phyloP scores from a whole-genome alignment of 139 green algal species.

The Coelastrella sp. region DNA sequence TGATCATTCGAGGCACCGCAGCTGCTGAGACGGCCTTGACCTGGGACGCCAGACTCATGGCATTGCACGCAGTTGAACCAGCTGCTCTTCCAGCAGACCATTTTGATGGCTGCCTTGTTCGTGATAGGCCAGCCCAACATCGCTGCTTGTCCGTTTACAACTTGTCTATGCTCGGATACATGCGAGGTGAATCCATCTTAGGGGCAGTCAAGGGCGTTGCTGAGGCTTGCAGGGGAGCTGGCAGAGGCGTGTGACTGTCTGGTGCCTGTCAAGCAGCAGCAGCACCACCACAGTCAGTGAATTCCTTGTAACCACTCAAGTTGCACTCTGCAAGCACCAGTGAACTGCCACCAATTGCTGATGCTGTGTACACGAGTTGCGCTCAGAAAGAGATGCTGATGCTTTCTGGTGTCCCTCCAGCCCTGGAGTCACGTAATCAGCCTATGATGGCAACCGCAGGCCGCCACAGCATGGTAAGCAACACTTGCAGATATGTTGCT shows the following conservation, averaged over 20 bases:
- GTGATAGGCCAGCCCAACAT: no score
- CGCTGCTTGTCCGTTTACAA: no score
- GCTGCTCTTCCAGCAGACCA: conserved; percentile 36
- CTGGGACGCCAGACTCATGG: no score
- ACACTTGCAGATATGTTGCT: background rate
- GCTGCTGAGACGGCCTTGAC: no score
- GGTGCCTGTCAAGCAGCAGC: background rate
- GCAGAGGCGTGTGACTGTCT: conserved; percentile 13
- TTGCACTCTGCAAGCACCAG: background rate
- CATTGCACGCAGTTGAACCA: no score
- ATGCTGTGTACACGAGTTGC: no score
- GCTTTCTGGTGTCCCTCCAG: no score
- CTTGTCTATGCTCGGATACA: conserved; percentile 28
- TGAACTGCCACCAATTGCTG: no score
- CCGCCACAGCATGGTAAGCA: background rate
- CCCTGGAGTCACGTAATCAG: no score
- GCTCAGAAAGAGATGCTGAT: no score
- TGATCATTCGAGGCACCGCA: no score
- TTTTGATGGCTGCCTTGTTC: no score
- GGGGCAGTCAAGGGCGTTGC: conserved; percentile 4
- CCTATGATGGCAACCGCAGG: background rate
- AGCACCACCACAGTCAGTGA: background rate
- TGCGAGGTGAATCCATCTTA: background rate
- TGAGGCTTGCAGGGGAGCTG: background rate
- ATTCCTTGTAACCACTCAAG: background rate